A percentile compares a stretch with the other conserved stretches of the same genome.
Conservation (phyloP, 805 yeast genomes). For the Lipomyces sp. region DNA sequence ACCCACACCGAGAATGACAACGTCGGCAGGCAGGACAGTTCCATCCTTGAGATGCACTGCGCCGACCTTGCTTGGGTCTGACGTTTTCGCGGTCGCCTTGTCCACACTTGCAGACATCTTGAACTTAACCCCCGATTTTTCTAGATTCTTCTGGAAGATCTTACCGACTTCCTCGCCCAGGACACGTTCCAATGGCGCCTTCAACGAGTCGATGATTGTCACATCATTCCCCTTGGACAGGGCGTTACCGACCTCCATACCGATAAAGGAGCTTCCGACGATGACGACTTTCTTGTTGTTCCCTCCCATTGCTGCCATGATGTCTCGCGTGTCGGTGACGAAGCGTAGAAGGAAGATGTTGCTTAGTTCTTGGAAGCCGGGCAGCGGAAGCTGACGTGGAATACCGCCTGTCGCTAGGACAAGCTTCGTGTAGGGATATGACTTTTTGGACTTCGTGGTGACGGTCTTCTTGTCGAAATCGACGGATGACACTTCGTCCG, state of each 20-base stretch:
- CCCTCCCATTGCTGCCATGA: conserved; percentile 14
- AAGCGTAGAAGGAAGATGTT: conserved; percentile 17
- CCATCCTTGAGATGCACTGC: conserved; percentile 21
- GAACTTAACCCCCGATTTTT: conserved; percentile 12
- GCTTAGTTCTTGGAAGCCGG: conserved; percentile 14
- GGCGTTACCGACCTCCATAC: conserved; percentile 19
- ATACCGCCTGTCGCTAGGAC: conserved; percentile 25
- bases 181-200: conserved; percentile 14
- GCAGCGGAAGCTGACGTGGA: conserved; percentile 17
- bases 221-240: conserved; percentile 20
- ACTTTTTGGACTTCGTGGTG: neutral
- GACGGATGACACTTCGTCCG: conserved; percentile 11
- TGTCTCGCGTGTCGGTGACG: conserved; percentile 6
- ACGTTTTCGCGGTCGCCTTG: conserved; percentile 7
- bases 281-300: conserved; percentile 19
- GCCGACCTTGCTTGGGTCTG: conserved; percentile 6
- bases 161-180: conserved; percentile 19
- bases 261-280: conserved; percentile 24
- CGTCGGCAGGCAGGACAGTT: conserved; percentile 12
- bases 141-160: conserved; percentile 11
- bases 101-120: conserved; percentile 4
- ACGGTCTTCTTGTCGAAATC: conserved; percentile 12
- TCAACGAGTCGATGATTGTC: conserved; percentile 14
- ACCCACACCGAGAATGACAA: conserved; percentile 22
- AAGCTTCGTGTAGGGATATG: conserved; percentile 8